phyloP scores from a whole-genome alignment of 169 alveolate species.

The Miamiensis avidus region DNA sequence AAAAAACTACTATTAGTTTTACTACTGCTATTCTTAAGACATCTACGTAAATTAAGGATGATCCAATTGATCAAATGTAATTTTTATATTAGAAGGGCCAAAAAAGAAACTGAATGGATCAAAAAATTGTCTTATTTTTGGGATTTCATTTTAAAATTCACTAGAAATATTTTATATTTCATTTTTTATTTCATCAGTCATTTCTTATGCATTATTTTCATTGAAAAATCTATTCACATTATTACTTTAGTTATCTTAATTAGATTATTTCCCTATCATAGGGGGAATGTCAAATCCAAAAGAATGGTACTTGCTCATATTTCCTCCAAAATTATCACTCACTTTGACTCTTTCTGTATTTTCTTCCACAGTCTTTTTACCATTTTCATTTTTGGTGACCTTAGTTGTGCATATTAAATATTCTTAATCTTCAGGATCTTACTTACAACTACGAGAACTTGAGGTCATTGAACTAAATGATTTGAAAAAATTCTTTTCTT shows the following conservation, averaged over 20 bases:
- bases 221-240: too few species aligned
- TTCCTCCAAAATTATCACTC: neutral
- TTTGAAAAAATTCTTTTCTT: neutral
- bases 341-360: neutral
- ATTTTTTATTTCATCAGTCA: too few species aligned
- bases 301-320: too few species aligned
- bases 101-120: too few species aligned
- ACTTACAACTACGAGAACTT: neutral
- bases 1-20: too few species aligned
- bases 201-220: too few species aligned
- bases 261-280: neutral
- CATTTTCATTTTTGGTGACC: neutral
- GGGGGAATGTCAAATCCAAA: neutral
- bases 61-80: too few species aligned
- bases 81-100: too few species aligned
- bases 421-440: neutral
- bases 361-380: neutral
- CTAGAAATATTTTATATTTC: too few species aligned
- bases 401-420: neutral
- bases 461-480: neutral
- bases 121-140: too few species aligned
- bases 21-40: neutral
- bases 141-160: too few species aligned
- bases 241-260: too few species aligned
- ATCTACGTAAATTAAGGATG: neutral